Base-by-base conservation (phyloP, 2,329 filamentous ascomycete species). In the Chaetomium strumarium region DNA sequence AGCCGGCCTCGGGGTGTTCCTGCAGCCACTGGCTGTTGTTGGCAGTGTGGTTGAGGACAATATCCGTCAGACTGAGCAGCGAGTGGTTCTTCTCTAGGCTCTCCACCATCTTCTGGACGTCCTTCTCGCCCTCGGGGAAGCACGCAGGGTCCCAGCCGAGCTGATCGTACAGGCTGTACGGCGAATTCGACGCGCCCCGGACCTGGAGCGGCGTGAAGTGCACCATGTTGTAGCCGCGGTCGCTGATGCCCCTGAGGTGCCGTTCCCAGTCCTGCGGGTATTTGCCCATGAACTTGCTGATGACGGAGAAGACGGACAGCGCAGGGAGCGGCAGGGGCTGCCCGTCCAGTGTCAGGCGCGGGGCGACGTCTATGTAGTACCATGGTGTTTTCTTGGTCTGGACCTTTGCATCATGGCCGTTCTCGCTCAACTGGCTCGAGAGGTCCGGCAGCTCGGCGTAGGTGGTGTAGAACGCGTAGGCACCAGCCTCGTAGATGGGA, bases 281-380 rank as follows among this genome's bases (percentile, higher is more conserved):
- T 65, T 85, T 84, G 57, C 93, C 93, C 89, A 99, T 95, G 72
- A 96, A 96, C 72, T 99, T 99, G 66, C 92, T 96, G 58, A 99
- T 88, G 51, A 92, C 79, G 11, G 93, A 97, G 72, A 96, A 95
- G 60, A 96, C 80, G 13, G 90, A 95, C 46, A 99, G 76, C 1
- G 92, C 89, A 60, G 93, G 84, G 62, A 97, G 76, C 1, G 93
- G 91, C 62, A 99, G 72, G 10, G 83, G 80, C 43, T 82, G 75
- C 51, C 85, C 84, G 50, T 89, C 85, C 52, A 97, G 79, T 11
- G 78, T 81, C 60, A 99, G 76, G 30, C 79, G 80, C 0, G 95
- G 93, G 16, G 88, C 87, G 37, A 99, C 89, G 79, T 97, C 91
- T 66, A 99, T 89, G 73, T 96, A 97, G 75, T 92, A 92, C 53